phyloP scores from a whole-genome alignment of 192 early-diverging fungal species.

The Backusella macrospora region DNA sequence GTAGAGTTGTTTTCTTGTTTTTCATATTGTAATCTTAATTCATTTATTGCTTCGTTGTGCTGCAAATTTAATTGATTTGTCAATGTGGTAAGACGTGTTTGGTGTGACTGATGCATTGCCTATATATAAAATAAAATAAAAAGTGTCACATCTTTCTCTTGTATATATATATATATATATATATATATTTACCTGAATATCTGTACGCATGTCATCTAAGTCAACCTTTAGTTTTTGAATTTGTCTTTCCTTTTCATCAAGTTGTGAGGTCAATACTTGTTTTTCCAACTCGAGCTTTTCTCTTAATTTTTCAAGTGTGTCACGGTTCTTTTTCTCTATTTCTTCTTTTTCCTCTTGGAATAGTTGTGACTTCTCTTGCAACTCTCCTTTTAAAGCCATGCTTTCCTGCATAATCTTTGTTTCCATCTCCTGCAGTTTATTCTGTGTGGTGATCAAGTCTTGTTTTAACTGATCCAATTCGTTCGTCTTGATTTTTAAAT shows the following conservation, averaged over 20 bases:
- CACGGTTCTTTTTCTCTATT: constrained; percentile 15
- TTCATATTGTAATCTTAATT: constrained; percentile 7
- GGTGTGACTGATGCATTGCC: constrained; percentile 36
- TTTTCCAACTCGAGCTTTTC: constrained; percentile 29
- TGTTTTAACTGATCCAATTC: constrained; percentile 9
- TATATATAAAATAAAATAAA: neutral
- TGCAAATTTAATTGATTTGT: constrained; percentile 23
- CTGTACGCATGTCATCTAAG: constrained; percentile 19
- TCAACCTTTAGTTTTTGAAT: constrained; percentile 22
- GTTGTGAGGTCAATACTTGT: neutral
- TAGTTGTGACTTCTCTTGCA: constrained; percentile 1
- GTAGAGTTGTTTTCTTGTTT: neutral
- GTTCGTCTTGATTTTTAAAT: constrained; percentile 3
- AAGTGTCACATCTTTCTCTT: neutral
- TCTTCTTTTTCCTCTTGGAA: constrained; percentile 28
- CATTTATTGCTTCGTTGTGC: constrained; percentile 16
- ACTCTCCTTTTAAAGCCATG: constrained; percentile 12
- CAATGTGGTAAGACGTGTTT: constrained; percentile 29
- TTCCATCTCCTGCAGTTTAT: constrained; percentile 11
- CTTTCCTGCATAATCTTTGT: constrained; percentile 7
- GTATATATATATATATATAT: neutral
- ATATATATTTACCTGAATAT: constrained; percentile 21
- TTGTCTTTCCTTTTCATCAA: constrained; percentile 1
- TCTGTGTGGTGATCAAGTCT: neutral
- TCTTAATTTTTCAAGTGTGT: constrained; percentile 28